Percentiles rank a stretch among this genome's conserved stretches.
Evolutionary conservation across 768 basidiomycete genomes (phyloP).

Genomic region (Suillus lakei): DNA sequence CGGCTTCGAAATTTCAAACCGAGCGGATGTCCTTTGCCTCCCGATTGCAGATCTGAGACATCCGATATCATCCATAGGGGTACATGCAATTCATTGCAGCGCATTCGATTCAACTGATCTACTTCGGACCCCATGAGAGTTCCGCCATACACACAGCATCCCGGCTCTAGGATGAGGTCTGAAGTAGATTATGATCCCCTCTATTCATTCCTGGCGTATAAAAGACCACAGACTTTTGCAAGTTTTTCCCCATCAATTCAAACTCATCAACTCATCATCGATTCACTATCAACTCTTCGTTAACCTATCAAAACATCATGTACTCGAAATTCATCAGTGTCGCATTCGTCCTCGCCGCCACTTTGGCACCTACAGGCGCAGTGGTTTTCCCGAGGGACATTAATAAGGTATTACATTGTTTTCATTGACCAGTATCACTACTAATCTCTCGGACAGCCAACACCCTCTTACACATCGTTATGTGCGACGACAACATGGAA

Average conservation of each 20-base stretch:
- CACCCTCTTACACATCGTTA: too few relatives aligned
- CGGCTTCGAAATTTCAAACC: neutral
- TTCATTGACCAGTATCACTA: neutral
- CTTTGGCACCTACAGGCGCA: neutral
- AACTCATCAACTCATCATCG: neutral
- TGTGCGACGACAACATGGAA: too few relatives aligned
- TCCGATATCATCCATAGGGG: neutral
- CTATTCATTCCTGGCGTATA: neutral
- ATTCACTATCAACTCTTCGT: neutral
- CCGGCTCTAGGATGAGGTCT: neutral
- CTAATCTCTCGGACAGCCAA: neutral
- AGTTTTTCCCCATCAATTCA: neutral
- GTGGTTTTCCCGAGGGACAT: neutral
- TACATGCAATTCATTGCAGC: neutral
- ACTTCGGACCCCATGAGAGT: neutral
- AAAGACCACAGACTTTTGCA: neutral
- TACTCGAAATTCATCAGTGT: slow-evolving; percentile 3
- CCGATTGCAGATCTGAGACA: neutral
- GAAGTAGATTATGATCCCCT: neutral
- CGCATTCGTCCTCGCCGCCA: slow-evolving; percentile 1
- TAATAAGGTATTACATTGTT: neutral
- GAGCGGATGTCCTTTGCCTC: neutral
- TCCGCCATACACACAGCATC: neutral
- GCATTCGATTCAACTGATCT: neutral
- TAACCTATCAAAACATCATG: neutral